phyloP scores from a whole-genome alignment of 2,329 filamentous ascomycete species.

The Botryotinia narcissicola region DNA sequence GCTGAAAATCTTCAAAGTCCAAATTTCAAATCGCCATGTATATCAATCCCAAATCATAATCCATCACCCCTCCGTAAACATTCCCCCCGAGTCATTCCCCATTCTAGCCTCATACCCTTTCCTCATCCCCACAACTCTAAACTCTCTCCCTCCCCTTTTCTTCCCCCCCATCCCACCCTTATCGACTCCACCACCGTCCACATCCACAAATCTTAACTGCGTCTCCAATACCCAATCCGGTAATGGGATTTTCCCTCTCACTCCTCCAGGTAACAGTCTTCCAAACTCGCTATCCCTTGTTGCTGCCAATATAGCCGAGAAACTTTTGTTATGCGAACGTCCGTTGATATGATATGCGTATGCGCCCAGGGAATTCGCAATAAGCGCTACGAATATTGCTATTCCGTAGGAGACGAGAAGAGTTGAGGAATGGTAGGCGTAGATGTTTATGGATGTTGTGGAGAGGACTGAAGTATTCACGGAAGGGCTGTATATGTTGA shows the following conservation, averaged over 20 bases:
- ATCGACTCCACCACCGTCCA: constrained; percentile 47
- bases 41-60: background rate
- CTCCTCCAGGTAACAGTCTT: background rate
- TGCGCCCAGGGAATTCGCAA: constrained; percentile 23
- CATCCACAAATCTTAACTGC: constrained; percentile 10
- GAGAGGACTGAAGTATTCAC: background rate
- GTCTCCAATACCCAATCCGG: background rate
- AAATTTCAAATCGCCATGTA: background rate
- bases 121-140: constrained; percentile 57
- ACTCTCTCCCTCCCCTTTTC: constrained; percentile 51
- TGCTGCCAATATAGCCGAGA: constrained; percentile 27
- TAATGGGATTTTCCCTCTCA: constrained; percentile 6
- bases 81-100: constrained; percentile 53
- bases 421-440: constrained; percentile 23
- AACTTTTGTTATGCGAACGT: constrained; percentile 24
- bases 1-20: background rate
- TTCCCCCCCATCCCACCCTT: constrained; percentile 68
- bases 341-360: constrained; percentile 27
- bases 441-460: constrained; percentile 20
- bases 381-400: constrained; percentile 22
- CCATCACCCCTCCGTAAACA: background rate
- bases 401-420: constrained; percentile 26
- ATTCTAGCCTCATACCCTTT: constrained; percentile 62
- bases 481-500: background rate
- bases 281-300: constrained; percentile 23